phyloP scores from a whole-genome alignment of 768 basidiomycete species.

The Hydnomerulius pinastri region DNA sequence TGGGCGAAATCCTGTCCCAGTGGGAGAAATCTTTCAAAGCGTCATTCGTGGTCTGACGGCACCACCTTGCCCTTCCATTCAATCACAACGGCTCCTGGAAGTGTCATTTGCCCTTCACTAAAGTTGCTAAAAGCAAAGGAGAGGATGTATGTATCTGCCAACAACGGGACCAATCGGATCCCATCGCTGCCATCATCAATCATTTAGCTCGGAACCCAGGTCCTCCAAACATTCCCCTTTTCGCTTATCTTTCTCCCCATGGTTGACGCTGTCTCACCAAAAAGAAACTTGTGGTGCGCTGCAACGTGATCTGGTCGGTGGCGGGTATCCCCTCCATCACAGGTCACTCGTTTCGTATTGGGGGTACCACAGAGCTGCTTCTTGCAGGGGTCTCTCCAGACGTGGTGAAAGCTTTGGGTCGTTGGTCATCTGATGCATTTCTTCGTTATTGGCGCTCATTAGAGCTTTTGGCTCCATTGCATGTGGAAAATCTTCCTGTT shows the following conservation, averaged over 20 bases:
- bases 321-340: conserved; percentile 4
- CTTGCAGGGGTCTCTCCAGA: conserved; percentile 31
- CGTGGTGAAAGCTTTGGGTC: conserved; percentile 29
- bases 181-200: neutral
- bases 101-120: conserved; percentile 13
- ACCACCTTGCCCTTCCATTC: neutral
- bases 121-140: conserved; percentile 14
- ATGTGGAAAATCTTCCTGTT: no score
- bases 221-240: neutral
- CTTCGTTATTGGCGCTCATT: conserved; percentile 37
- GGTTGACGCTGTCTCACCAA: conserved; percentile 16
- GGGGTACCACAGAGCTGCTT: conserved; percentile 33
- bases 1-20: neutral
- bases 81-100: neutral
- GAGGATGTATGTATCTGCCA: conserved; percentile 36
- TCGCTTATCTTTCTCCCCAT: neutral
- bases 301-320: conserved; percentile 29
- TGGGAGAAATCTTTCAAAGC: neutral
- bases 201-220: conserved; percentile 21
- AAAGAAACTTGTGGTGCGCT: conserved; percentile 17
- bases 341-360: conserved; percentile 39
- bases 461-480: no score
- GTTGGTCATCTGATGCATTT: conserved; percentile 38
- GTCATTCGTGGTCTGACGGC: fast-evolving
- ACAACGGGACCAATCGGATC: conserved; percentile 26